Evolutionary conservation across 441 rosid species (phyloP), one percentile per base, ranked within the genome.

Genomic region (Lepidium campestre): DNA sequence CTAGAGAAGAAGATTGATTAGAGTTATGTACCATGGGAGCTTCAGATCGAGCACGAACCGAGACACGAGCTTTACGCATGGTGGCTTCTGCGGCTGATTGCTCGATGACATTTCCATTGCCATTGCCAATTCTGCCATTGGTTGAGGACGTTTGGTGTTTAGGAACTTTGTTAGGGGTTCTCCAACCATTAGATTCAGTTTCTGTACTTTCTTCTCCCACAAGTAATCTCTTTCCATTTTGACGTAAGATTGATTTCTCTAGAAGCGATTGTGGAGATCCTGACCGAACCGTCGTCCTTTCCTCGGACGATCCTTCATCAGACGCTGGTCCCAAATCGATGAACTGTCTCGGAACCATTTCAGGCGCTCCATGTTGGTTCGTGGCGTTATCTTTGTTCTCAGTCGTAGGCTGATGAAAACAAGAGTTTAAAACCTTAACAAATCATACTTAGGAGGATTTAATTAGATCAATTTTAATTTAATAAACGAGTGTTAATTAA

Each of bases 21-120:
- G 54, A 14, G 15, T 29, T 74, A 2, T 29, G n/a, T 3, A 93
- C 97, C 99, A 91, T 94, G 48, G 97, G 90, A 75, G 95, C 94
- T 83, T 94, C 97, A 15, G 97, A 89, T 74, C 98, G 79, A 20
- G 98, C 97, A 14, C 99, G 96, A 57, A 94, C 96, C 0, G 99
- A 91, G 58, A 94, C 99, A 50, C 99, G 96, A 14, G 97, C 99
- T 81, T 88, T 91, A 61, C 98, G 90, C 98, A 95, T 95, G 52
- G 97, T 86, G 31, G 97, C 95, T 47, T 89, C 95, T 0, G 83
- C 72, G 3, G 77, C 42, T 2, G 91, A 73, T 56, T 86, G 97
- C 35, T 89, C 94, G 2, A 85, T 67, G n/a, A 12, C 61, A 48
- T 67, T 67, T 13, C 20, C 67, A 18, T 55, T 79, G 6, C 18